Evolutionary conservation across 129 eudicot genomes (phyloP).

Genomic region (Escallonia herrerae): DNA sequence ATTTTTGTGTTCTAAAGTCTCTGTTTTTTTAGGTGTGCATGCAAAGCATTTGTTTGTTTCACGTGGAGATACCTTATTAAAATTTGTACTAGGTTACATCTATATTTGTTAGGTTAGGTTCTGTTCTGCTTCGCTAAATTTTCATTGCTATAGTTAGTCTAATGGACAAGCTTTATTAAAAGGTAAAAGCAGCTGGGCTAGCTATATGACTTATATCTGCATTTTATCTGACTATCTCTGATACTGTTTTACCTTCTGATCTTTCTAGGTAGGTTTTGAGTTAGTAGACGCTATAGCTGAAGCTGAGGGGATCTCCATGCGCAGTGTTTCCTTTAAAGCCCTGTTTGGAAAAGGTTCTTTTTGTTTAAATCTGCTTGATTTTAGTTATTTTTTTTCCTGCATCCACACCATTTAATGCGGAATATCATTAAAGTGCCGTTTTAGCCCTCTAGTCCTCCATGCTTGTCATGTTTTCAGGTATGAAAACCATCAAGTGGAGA

Average conservation of each 20-base stretch:
- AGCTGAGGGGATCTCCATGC: slow-evolving; percentile 76
- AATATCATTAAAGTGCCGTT: too few relatives aligned
- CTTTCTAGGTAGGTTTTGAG: slow-evolving; percentile 86
- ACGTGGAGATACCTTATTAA: too few relatives aligned
- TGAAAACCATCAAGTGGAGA: too few relatives aligned
- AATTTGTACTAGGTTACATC: too few relatives aligned
- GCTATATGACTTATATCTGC: background rate
- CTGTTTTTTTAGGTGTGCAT: too few relatives aligned
- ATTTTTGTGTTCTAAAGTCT: too few relatives aligned
- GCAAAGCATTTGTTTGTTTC: too few relatives aligned
- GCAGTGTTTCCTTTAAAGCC: slow-evolving; percentile 67
- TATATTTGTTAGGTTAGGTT: too few relatives aligned
- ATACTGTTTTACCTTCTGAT: background rate
- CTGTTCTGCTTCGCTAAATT: too few relatives aligned
- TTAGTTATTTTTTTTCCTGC: background rate
- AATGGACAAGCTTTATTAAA: too few relatives aligned
- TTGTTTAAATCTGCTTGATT: background rate
- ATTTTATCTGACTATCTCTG: background rate
- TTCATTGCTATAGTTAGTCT: too few relatives aligned
- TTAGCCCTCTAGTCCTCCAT: background rate
- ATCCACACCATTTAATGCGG: background rate
- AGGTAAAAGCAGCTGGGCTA: background rate
- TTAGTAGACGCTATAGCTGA: slow-evolving; percentile 84
- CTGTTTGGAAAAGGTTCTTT: slow-evolving; percentile 72
- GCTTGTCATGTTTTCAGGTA: too few relatives aligned